phyloP scores from a whole-genome alignment of 2,329 filamentous ascomycete genomes.

The Aspergillus unguis region DNA sequence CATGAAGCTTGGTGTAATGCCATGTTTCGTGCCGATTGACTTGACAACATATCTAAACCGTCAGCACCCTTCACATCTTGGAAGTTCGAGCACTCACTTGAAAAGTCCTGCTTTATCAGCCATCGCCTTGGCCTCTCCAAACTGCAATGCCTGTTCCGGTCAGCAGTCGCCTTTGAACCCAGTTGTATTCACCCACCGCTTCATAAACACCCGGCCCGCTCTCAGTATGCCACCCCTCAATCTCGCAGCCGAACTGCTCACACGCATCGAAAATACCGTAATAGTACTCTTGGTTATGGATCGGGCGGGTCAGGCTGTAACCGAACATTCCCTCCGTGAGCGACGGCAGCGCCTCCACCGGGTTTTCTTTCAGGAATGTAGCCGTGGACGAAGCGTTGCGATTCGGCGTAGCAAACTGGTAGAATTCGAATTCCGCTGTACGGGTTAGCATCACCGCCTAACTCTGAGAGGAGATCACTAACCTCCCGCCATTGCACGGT shows the following conservation, averaged over 20 bases:
- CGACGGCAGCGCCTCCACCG: slow-evolving; percentile 68
- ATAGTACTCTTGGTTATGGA: slow-evolving; percentile 90
- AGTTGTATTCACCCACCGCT: slow-evolving; percentile 54
- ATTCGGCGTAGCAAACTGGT: slow-evolving; percentile 75
- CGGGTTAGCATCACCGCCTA: slow-evolving; percentile 4
- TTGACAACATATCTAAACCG: slow-evolving; percentile 71
- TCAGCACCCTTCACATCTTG: slow-evolving; percentile 11
- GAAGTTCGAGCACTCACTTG: slow-evolving; percentile 56
- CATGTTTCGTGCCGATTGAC: slow-evolving; percentile 78
- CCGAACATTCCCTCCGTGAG: slow-evolving; percentile 95
- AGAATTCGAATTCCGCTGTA: slow-evolving; percentile 91
- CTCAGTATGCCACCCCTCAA: slow-evolving; percentile 96
- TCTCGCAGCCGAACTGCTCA: slow-evolving; percentile 70
- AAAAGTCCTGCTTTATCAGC: slow-evolving; percentile 89
- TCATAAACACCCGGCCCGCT: slow-evolving; percentile 93
- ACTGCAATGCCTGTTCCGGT: slow-evolving; percentile 66
- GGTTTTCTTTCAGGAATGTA: slow-evolving; percentile 68
- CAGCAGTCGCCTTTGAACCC: slow-evolving; percentile 15
- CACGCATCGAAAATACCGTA: slow-evolving; percentile 83
- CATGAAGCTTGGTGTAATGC: slow-evolving; percentile 98
- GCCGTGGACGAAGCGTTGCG: slow-evolving; percentile 67
- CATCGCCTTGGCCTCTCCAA: slow-evolving; percentile 82
- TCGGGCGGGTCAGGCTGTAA: slow-evolving; percentile 80
- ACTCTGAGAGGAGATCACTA: slow-evolving; percentile 31
- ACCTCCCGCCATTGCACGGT: slow-evolving; percentile 87